phyloP scores from a whole-genome alignment of 2,329 filamentous ascomycete genomes.

The Ophiostoma sp. region DNA sequence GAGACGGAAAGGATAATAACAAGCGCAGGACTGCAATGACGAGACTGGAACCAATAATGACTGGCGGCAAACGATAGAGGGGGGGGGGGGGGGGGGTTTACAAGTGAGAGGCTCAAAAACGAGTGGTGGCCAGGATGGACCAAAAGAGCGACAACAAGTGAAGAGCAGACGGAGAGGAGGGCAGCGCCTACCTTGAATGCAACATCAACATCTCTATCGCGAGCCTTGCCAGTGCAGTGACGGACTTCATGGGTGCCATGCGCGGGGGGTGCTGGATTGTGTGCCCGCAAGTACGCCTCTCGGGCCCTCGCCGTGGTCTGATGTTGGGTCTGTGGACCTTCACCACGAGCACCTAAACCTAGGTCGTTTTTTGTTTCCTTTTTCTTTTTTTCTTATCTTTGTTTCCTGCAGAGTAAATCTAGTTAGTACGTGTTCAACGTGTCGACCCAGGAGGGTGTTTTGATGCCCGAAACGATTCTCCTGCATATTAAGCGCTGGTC shows the following conservation, averaged over 20 bases:
- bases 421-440: not conserved
- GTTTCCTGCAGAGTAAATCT: not conserved
- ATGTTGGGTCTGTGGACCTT: not conserved
- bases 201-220: not conserved
- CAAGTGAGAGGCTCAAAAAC: not conserved
- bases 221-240: not conserved
- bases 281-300: not conserved
- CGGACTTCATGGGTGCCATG: not conserved
- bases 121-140: not conserved
- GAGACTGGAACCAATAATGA: not conserved
- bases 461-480: not conserved
- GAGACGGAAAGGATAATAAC: not conserved
- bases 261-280: not conserved
- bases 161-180: not conserved
- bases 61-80: not conserved
- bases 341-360: not conserved
- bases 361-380: not conserved
- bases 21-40: slow-evolving; percentile 4
- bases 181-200: not conserved
- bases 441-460: not conserved
- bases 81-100: no score
- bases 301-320: not conserved
- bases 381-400: not conserved
- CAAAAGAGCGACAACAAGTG: not conserved
- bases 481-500: slow-evolving; percentile 10